These are phyloP conservation scores for Nannochloris sp. DNA, from an alignment of 139 green algal genomes.

Conservation along the genomic window DNA sequence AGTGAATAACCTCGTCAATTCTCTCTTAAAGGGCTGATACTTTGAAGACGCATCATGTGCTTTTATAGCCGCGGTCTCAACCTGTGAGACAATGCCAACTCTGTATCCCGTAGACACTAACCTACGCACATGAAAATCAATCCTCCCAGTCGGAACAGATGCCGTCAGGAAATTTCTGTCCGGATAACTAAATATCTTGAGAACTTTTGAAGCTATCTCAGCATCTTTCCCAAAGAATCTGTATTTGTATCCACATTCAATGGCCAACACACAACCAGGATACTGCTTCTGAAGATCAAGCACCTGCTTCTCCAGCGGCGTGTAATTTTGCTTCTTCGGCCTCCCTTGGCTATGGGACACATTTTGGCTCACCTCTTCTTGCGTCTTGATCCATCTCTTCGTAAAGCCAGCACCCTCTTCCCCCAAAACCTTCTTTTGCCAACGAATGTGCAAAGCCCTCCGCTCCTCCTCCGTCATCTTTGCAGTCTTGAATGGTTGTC, in stretches of 20 bases:
- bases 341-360: neutral
- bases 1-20: conserved; percentile 78
- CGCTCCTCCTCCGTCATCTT: too few species aligned
- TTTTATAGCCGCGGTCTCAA: conserved; percentile 84
- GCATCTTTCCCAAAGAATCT: conserved; percentile 85
- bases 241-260: conserved; percentile 81
- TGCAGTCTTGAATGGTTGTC: too few species aligned
- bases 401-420: conserved; percentile 9
- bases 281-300: conserved; percentile 25
- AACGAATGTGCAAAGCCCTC: neutral
- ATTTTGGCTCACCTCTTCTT: neutral
- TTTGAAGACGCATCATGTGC: conserved; percentile 35
- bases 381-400: neutral
- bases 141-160: conserved; percentile 62
- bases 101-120: conserved; percentile 73
- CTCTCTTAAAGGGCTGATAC: conserved; percentile 57
- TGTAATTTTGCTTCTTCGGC: conserved; percentile 41
- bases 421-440: neutral
- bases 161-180: conserved; percentile 76
- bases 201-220: conserved; percentile 39
- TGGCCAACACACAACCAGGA: conserved; percentile 52
- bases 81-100: conserved; percentile 70
- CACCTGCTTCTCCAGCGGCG: conserved; percentile 59
- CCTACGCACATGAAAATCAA: conserved; percentile 71
- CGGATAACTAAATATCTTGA: conserved; percentile 4